phyloP scores from a whole-genome alignment of 2,329 filamentous ascomycete genomes.

The Incumbomyces delicatus region DNA sequence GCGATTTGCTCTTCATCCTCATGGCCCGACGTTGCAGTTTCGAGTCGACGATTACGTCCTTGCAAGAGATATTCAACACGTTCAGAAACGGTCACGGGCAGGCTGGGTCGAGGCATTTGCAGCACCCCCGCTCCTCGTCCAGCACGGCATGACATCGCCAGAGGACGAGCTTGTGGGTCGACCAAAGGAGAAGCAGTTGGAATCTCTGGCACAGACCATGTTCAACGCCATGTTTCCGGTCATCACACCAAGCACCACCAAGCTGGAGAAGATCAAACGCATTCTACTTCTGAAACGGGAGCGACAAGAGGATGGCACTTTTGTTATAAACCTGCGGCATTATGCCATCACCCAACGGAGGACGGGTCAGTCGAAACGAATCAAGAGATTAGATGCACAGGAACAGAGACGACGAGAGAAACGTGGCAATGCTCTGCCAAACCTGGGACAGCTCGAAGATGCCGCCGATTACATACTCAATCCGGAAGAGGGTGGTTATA shows the following conservation, averaged over 20 bases:
- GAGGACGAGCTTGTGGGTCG: conserved; percentile 45
- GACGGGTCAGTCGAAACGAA: conserved; percentile 71
- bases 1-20: conserved; percentile 73
- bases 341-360: conserved; percentile 90
- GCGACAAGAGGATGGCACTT: conserved; percentile 51
- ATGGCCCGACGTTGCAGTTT: conserved; percentile 89
- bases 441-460: conserved; percentile 82
- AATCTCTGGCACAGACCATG: conserved; percentile 81
- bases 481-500: conserved; percentile 68
- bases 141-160: conserved; percentile 88
- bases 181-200: conserved; percentile 84
- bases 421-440: conserved; percentile 65
- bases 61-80: conserved; percentile 77
- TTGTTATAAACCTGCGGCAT: conserved; percentile 79
- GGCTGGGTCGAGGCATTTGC: conserved; percentile 70
- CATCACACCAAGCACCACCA: conserved; percentile 83
- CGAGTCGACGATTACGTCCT: conserved; percentile 90
- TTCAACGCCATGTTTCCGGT: conserved; percentile 95
- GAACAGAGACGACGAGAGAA: conserved; percentile 62
- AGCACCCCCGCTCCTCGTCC: conserved; percentile 81
- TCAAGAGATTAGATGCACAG: conserved; percentile 74
- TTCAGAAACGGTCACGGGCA: conserved; percentile 71
- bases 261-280: conserved; percentile 82
- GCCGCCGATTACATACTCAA: conserved; percentile 92
- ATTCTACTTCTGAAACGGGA: conserved; percentile 87